phyloP scores from a whole-genome alignment of 768 basidiomycete species.

The Pisolithus orientalis region DNA sequence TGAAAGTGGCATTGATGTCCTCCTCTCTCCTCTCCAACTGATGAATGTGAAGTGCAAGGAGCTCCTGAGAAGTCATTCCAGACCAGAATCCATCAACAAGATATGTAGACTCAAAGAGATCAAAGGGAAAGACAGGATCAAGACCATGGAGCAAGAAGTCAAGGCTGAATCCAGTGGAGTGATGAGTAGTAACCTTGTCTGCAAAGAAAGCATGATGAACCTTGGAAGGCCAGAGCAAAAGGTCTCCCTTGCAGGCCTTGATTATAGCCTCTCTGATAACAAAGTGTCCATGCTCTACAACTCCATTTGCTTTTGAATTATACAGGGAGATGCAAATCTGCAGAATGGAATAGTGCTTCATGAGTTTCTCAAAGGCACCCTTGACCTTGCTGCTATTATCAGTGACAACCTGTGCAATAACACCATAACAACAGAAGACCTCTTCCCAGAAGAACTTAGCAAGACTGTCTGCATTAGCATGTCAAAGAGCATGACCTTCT shows the following conservation, averaged over 20 bases:
- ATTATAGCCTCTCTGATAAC: slow-evolving; percentile 27
- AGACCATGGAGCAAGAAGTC: slow-evolving; percentile 21
- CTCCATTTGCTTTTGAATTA: slow-evolving; percentile 31
- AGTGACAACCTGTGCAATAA: not conserved
- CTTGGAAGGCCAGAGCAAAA: slow-evolving; percentile 16
- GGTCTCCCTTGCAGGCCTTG: slow-evolving; percentile 16
- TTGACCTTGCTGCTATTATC: not conserved
- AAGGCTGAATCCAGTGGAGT: slow-evolving; percentile 16
- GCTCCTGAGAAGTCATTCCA: slow-evolving; percentile 12
- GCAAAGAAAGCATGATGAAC: slow-evolving; percentile 20
- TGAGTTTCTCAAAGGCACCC: not conserved
- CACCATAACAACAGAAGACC: slow-evolving; percentile 7
- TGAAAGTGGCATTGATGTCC: too few species aligned
- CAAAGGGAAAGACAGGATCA: slow-evolving; percentile 19
- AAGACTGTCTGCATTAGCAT: too few species aligned
- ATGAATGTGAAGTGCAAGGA: slow-evolving; percentile 15
- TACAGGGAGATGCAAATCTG: slow-evolving; percentile 22
- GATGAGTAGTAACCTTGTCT: slow-evolving; percentile 14
- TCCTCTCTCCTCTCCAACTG: slow-evolving; percentile 17
- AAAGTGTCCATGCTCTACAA: slow-evolving; percentile 31
- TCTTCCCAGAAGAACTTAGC: slow-evolving; percentile 16
- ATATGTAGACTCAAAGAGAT: slow-evolving; percentile 28
- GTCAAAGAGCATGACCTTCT: slow-evolving; percentile 27
- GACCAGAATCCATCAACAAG: slow-evolving; percentile 12
- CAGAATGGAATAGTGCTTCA: not conserved